phyloP scores from a whole-genome alignment of 78 protist genomes.

The Guillardia theta region DNA sequence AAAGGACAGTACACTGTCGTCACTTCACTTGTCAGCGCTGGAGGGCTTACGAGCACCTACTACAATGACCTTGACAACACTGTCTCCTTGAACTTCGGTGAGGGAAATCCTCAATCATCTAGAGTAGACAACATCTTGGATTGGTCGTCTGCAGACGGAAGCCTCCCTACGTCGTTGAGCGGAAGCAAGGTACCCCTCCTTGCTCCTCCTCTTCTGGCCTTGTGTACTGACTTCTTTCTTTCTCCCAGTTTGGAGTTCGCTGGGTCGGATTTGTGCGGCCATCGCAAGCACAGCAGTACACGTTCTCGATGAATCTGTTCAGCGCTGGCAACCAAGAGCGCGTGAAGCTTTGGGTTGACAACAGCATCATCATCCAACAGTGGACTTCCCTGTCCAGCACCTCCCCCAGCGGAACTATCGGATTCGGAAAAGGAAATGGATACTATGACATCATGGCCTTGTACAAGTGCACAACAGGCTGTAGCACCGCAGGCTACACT shows the following conservation, averaged over 20 bases:
- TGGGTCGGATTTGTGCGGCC: conserved; percentile 40
- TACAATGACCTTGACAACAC: not conserved
- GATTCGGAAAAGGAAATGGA: not conserved
- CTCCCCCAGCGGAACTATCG: not conserved
- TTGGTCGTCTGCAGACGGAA: not conserved
- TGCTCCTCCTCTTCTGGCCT: too few relatives aligned
- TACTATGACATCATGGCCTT: not conserved
- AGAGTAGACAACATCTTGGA: not conserved
- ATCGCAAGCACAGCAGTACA: not conserved
- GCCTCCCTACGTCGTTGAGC: not conserved
- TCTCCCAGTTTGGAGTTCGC: not conserved
- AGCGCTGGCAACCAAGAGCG: not conserved
- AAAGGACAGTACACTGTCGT: conserved; percentile 1
- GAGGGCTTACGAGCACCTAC: not conserved
- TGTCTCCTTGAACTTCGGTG: not conserved
- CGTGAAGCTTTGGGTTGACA: conserved; percentile 38
- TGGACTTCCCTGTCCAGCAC: conserved; percentile 16
- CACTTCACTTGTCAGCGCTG: not conserved
- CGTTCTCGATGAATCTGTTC: not conserved
- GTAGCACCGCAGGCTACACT: not conserved
- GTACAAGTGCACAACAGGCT: not conserved
- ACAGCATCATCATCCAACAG: conserved; percentile 10
- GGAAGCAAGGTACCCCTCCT: too few relatives aligned
- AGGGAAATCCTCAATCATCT: not conserved
- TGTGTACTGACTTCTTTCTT: too few relatives aligned